Base-by-base conservation (phyloP, 768 basidiomycete species). In the Tubosaeta sp. region DNA sequence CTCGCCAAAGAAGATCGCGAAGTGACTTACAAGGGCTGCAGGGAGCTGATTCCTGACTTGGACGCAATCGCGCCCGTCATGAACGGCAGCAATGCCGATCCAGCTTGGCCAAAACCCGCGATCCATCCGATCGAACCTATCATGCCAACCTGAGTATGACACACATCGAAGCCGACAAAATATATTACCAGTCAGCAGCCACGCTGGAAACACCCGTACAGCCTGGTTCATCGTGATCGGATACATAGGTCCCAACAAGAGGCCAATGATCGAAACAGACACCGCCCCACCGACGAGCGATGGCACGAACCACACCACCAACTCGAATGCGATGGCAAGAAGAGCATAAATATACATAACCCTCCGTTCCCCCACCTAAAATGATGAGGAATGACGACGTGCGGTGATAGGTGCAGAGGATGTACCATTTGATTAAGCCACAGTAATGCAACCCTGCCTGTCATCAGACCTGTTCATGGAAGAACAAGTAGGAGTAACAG, bases 41-140 rank as follows among this genome's bases (percentile, higher is more conserved):
- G 51, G 11, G 66, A 63, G 13, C 56, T 57, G 33, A 81, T 81
- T 0, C 78, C 87, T 35, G 81, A 78, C 53, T 74, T 81, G 25
- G 75, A 74, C 6, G 88, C 79, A 25, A 91, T 76, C 2, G 82
- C 76, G 22, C 88, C 87, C 1, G 85, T 85, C 54, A 88, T 75
- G 59, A 91, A 88, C 0, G 89, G 88, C 5, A 90, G 61, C 7
- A 86, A 55, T 0, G 88, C 88, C 38, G 82, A 82, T 16, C 88
- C 88, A 3, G 85, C 81, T 61, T 85, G 83, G 0, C 88, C 87
- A 31, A 82, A 76, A 5, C 80, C 81, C 6, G 82, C 81, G 29
- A 85, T 82, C 83, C 83, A 85, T 9, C 84, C 84, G 33, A 86
- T 82, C 11, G 82, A 76, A 22, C 77, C 80, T 42, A 76, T 29